Percentiles rank a stretch among this genome's conserved stretches.
phyloP scores from a whole-genome alignment of 2,329 filamentous ascomycete genomes.

The Aspergillus cejpii region DNA sequence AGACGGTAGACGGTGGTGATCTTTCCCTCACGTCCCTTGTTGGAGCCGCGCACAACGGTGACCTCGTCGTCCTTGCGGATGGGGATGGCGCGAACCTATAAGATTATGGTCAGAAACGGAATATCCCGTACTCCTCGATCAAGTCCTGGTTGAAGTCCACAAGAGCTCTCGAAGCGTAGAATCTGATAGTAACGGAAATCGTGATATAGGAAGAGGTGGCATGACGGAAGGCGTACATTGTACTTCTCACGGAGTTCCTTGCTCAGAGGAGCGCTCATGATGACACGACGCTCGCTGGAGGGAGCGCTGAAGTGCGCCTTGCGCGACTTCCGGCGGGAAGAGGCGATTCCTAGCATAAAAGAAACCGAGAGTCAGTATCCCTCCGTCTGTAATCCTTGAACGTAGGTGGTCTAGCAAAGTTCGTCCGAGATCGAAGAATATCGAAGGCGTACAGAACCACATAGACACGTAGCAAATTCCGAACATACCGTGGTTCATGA shows the following conservation, averaged over 20 bases:
- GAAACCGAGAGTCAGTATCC: neutral
- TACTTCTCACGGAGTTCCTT: conserved; percentile 99
- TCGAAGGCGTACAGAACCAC: neutral
- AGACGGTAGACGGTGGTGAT: conserved; percentile 95
- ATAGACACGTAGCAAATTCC: conserved; percentile 1
- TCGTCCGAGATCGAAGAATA: neutral
- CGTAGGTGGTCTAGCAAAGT: neutral
- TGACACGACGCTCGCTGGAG: conserved; percentile 86
- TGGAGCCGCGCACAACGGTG: conserved; percentile 78
- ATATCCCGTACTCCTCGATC: too few species aligned
- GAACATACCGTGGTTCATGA: conserved; percentile 28
- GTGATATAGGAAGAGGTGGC: conserved; percentile 1
- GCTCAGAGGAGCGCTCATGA: conserved; percentile 93
- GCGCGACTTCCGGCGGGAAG: conserved; percentile 96
- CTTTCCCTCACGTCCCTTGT: conserved; percentile 99
- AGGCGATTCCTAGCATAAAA: conserved; percentile 40
- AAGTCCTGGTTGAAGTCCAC: too few species aligned
- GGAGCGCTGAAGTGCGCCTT: conserved; percentile 97
- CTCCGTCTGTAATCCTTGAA: neutral
- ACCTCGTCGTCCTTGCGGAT: conserved; percentile 98
- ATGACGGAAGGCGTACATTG: conserved; percentile 62
- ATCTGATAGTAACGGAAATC: neutral
- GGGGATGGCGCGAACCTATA: conserved; percentile 84
- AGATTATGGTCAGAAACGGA: conserved; percentile 6
- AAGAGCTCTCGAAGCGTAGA: neutral